Percentiles rank a stretch among this genome's conserved stretches.
phyloP scores from a whole-genome alignment of 1,139 yeast species.

The Pichiaceae sp. region DNA sequence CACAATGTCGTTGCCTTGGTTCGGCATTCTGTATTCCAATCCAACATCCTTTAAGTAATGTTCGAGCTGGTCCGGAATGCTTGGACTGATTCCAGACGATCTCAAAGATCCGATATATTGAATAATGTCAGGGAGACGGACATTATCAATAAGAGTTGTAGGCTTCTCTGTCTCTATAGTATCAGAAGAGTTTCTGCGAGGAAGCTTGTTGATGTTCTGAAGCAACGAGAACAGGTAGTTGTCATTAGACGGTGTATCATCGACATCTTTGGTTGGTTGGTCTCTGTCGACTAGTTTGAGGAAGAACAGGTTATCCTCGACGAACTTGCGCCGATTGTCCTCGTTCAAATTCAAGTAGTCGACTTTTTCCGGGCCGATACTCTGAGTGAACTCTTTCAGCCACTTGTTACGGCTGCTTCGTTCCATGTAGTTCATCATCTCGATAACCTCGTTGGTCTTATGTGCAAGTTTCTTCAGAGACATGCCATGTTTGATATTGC shows the following conservation, averaged over 20 bases:
- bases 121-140: conserved; percentile 18
- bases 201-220: conserved; percentile 21
- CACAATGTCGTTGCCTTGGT: conserved; percentile 15
- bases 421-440: conserved; percentile 54
- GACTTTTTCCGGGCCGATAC: conserved; percentile 34
- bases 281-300: conserved; percentile 7
- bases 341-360: conserved; percentile 29
- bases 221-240: conserved; percentile 19
- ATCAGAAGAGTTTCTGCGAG: conserved; percentile 4
- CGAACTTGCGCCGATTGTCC: conserved; percentile 10
- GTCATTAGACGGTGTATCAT: background rate
- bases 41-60: conserved; percentile 39
- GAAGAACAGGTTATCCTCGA: conserved; percentile 10
- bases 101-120: conserved; percentile 28
- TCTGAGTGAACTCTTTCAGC: conserved; percentile 43
- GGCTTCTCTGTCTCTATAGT: background rate
- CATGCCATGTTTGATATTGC: conserved; percentile 63
- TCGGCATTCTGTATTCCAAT: conserved; percentile 1
- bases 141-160: background rate
- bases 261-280: background rate
- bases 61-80: conserved; percentile 34
- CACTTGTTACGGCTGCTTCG: conserved; percentile 48
- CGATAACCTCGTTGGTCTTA: conserved; percentile 51
- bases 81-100: conserved; percentile 18
- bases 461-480: conserved; percentile 42